A percentile compares a stretch with the other conserved stretches of the same genome.
Evolutionary conservation across 306 rosid genomes (phyloP).

Genomic region (Cucurbita maxima): DNA sequence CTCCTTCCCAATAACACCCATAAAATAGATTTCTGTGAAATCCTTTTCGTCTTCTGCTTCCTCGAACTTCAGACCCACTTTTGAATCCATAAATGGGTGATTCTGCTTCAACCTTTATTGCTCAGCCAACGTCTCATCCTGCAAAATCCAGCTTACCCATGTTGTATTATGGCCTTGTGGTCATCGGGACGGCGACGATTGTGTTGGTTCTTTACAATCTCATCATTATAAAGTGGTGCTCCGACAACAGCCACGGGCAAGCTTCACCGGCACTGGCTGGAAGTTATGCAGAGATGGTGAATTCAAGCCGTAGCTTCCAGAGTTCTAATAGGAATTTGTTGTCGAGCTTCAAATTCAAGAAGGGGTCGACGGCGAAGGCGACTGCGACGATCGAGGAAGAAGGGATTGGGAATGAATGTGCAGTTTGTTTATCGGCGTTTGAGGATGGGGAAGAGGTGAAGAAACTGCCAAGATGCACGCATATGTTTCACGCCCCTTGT

Average conservation of each 20-base stretch:
- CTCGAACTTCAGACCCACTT: background rate
- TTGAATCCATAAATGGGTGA: constrained; percentile 18
- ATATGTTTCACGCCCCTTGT: constrained; percentile 58
- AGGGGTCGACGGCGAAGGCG: constrained; percentile 10
- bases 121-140: constrained; percentile 9
- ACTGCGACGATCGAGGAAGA: background rate
- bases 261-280: background rate
- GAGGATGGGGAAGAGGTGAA: constrained; percentile 86
- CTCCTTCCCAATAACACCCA: background rate
- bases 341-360: constrained; percentile 69
- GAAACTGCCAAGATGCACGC: constrained; percentile 61
- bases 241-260: constrained; percentile 6
- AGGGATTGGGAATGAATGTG: constrained; percentile 34
- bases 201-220: constrained; percentile 56
- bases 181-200: constrained; percentile 42
- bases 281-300: background rate
- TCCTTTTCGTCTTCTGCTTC: background rate
- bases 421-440: constrained; percentile 58
- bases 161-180: constrained; percentile 58
- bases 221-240: constrained; percentile 34
- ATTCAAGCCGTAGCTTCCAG: constrained; percentile 14
- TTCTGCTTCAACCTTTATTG: background rate
- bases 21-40: background rate
- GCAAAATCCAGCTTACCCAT: constrained; percentile 27
- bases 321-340: constrained; percentile 16